Evolutionary conservation across 2,329 filamentous ascomycete genomes (phyloP).

Genomic region (Fusarium nanum): DNA sequence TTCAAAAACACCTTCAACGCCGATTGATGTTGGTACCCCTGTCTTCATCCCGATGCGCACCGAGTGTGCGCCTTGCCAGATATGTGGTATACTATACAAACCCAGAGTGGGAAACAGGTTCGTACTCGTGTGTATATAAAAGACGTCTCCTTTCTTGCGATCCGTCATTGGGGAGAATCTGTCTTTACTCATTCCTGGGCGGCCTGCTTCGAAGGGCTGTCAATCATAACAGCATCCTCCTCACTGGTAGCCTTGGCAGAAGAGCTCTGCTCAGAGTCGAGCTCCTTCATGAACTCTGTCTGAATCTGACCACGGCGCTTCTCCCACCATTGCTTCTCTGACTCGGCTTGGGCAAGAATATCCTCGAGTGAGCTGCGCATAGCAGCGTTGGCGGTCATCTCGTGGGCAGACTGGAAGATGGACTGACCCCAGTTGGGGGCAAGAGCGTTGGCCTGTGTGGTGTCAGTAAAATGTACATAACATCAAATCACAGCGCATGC

Average conservation of each 20-base stretch:
- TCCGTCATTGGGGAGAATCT: background rate
- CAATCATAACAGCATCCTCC: slow-evolving; percentile 76
- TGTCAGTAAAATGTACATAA: slow-evolving; percentile 6
- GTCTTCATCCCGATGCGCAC: slow-evolving; percentile 2
- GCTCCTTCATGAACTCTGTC: slow-evolving; percentile 84
- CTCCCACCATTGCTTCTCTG: slow-evolving; percentile 94
- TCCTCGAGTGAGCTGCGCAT: slow-evolving; percentile 81
- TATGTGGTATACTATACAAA: slow-evolving; percentile 23
- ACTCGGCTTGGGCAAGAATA: slow-evolving; percentile 75
- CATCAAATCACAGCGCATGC: background rate
- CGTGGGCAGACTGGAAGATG: slow-evolving; percentile 98
- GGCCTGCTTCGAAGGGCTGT: slow-evolving; percentile 68
- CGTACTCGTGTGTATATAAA: slow-evolving; percentile 7
- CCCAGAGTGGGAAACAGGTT: slow-evolving; percentile 1
- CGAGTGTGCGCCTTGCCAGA: slow-evolving; percentile 5
- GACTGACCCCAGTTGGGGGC: slow-evolving; percentile 88
- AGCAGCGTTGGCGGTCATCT: slow-evolving; percentile 87
- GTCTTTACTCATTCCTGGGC: slow-evolving; percentile 57
- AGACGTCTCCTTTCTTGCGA: background rate
- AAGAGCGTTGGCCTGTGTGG: slow-evolving; percentile 84
- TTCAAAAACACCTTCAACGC: slow-evolving; percentile 33
- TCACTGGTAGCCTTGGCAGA: slow-evolving; percentile 53
- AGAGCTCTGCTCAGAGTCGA: slow-evolving; percentile 70
- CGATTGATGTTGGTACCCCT: slow-evolving; percentile 16
- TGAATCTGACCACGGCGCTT: slow-evolving; percentile 80